phyloP scores from a whole-genome alignment of 2,329 filamentous ascomycete genomes.

The Ascochyta koolunga region DNA sequence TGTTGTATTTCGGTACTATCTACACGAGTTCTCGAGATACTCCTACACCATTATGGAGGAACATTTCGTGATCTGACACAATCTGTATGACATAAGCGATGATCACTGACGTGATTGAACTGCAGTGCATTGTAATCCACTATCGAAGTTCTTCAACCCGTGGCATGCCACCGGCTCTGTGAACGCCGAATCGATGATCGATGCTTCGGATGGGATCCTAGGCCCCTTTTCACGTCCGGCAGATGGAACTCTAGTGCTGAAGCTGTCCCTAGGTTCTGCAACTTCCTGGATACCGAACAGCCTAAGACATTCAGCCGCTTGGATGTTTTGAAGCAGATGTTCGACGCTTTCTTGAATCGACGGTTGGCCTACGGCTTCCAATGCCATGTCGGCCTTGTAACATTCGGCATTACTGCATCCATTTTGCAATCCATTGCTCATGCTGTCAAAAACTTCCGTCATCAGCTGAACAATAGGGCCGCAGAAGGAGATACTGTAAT shows the following conservation, averaged over 20 bases:
- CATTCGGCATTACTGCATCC: slow-evolving; percentile 35
- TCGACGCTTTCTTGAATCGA: slow-evolving; percentile 47
- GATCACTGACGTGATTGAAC: slow-evolving; percentile 12
- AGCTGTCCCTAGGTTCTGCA: neutral
- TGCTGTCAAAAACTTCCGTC: slow-evolving; percentile 47
- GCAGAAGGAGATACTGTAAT: slow-evolving; percentile 44
- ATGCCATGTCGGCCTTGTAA: slow-evolving; percentile 46
- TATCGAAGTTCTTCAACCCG: slow-evolving; percentile 20
- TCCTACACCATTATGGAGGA: neutral
- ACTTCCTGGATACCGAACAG: neutral
- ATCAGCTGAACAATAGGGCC: slow-evolving; percentile 37
- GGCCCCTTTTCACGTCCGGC: neutral
- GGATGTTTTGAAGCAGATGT: slow-evolving; percentile 48
- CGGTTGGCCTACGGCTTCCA: slow-evolving; percentile 47
- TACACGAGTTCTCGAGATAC: slow-evolving; percentile 5
- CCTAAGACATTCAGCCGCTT: slow-evolving; percentile 26
- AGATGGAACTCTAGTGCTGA: neutral
- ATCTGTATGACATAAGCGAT: neutral
- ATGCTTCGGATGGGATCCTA: neutral
- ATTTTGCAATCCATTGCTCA: slow-evolving; percentile 39
- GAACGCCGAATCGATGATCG: slow-evolving; percentile 21
- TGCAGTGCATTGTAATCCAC: slow-evolving; percentile 18
- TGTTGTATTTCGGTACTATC: slow-evolving; percentile 16
- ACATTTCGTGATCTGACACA: neutral
- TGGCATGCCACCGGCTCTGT: slow-evolving; percentile 25